Base-by-base conservation (phyloP, 2,329 filamentous ascomycete species). In the Colletotrichum tofieldiae region DNA sequence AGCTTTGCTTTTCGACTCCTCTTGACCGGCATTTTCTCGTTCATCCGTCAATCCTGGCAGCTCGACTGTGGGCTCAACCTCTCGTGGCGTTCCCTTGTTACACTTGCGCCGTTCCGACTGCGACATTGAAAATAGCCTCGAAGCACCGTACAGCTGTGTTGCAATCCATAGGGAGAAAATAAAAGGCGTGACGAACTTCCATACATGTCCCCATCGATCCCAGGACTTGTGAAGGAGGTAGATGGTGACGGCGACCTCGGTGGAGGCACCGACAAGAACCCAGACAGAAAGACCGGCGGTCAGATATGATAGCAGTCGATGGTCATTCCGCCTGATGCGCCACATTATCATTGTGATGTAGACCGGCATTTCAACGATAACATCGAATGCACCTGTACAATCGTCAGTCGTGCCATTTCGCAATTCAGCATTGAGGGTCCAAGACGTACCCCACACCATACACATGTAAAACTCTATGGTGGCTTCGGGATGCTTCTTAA, bases 401-500 rank as follows among this genome's bases (percentile, higher is more conserved):
- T 0, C 26, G 69, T 72, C 37, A 72, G 59, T 23, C 11, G 45
- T 18, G 39, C 0, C 14, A 54, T 16, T 11, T 29, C 2, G 7
- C 5, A 14, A 9, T 52, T 14, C 6, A n/a, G 16, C 12, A 12
- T 3, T 3, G 5, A 47, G 5, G 1, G 14, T 32, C 5, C 2
- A 45, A 2, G 2, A 58, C n/a, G 2, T 62, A 73, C 72, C 72
- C 72, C 72, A 73, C 5, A 73, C 68, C 63, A 73, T 73, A 43
- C 72, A 73, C 72, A 73, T 73, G 59, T 73, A 73, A 43, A 73
- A 73, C 16, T 73, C 72, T 35, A 73, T 70, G 1, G 71, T 73
- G 3, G 66, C 66, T 20, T 73, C 71, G 0, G 65, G 71, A 2
- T 74, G 66, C 12, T 59, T 23, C 11, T 35, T 32, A 11, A 51